Percentiles rank a stretch among this genome's conserved stretches.
Conservation (phyloP, 805 yeast genomes). For the Teunomyces aglyptinius region DNA sequence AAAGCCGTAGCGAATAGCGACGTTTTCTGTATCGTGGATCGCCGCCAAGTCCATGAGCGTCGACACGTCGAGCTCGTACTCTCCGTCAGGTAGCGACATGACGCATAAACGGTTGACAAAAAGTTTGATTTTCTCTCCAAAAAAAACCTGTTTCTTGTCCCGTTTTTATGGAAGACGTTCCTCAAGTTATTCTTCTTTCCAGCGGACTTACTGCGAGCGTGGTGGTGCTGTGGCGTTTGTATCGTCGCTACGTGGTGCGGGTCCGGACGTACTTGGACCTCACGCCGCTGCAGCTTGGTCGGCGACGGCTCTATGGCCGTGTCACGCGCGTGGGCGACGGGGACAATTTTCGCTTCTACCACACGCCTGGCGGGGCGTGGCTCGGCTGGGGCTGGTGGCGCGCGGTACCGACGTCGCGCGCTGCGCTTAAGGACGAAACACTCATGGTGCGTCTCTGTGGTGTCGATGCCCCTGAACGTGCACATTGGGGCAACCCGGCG, state of each 20-base stretch:
- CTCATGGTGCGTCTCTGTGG: slow-evolving; percentile 84
- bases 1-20: slow-evolving; percentile 40
- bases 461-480: slow-evolving; percentile 93
- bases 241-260: slow-evolving; percentile 32
- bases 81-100: slow-evolving; percentile 42
- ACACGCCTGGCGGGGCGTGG: slow-evolving; percentile 85
- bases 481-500: slow-evolving; percentile 92
- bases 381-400: slow-evolving; percentile 96
- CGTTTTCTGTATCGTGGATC: slow-evolving; percentile 11
- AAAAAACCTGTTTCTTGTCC: neutral
- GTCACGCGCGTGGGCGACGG: slow-evolving; percentile 95
- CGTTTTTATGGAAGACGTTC: slow-evolving; percentile 11
- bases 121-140: neutral
- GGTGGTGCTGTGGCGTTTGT: slow-evolving; percentile 29
- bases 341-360: slow-evolving; percentile 89
- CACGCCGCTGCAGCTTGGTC: slow-evolving; percentile 31
- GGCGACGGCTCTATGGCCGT: slow-evolving; percentile 49
- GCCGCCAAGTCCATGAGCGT: slow-evolving; percentile 9
- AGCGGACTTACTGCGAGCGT: slow-evolving; percentile 31
- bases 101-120: neutral
- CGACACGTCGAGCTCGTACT: slow-evolving; percentile 37
- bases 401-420: slow-evolving; percentile 51
- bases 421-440: slow-evolving; percentile 59
- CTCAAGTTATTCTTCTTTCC: slow-evolving; percentile 38
- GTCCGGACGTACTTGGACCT: slow-evolving; percentile 36